Base-by-base conservation (phyloP, 352 stramenopile species). In the Phytophthora boehmeriae region DNA sequence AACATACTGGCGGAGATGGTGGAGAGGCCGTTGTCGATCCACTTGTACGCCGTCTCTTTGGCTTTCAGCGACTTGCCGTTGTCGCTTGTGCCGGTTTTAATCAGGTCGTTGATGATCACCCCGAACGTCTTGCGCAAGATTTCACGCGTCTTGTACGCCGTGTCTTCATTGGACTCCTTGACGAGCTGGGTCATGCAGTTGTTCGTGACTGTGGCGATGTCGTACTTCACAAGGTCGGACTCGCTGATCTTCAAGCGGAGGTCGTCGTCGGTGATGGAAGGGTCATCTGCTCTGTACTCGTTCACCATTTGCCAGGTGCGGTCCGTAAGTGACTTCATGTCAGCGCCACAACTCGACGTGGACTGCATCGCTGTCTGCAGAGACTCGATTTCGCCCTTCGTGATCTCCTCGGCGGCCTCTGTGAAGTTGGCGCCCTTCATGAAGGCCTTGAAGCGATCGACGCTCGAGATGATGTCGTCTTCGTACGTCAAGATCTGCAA, bases 161-260 rank as follows among this genome's bases (percentile, higher is more conserved):
- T 59, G 8, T 6, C 45, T 1, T 20, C 13, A 6, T 20, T 53
- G 36, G 43, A 56, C 23, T 54, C 64, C 1, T 30, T 20, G 23
- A 41, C 47, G 13, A 60, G 63, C 36, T 66, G 54, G 0, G 27
- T 35, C 23, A 74, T 51, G 34, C 75, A 85, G 20, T 66, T 68
- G 20, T 67, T 59, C 0, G 72, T 78, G 3, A 79, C 64, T 0
- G 63, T 67, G 1, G 78, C 73, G 25, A 86, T 67, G 16, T 86
- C 73, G 28, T 71, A 69, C 23, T 81, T 42, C 10, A 86, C 69
- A 8, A 84, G 42, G 11, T 80, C 46, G 35, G 73, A 79, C 45
- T 80, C 75, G 14, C 66, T 63, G 38, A 85, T 53, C 17, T 57
- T 36, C 25, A 76, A 54, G 0, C 73, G 75, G 41, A 85, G 66